Percentiles rank a stretch among this genome's conserved stretches.
Evolutionary conservation across 2,329 filamentous ascomycete genomes (phyloP).

Genomic region (Cladosporium sp.): DNA sequence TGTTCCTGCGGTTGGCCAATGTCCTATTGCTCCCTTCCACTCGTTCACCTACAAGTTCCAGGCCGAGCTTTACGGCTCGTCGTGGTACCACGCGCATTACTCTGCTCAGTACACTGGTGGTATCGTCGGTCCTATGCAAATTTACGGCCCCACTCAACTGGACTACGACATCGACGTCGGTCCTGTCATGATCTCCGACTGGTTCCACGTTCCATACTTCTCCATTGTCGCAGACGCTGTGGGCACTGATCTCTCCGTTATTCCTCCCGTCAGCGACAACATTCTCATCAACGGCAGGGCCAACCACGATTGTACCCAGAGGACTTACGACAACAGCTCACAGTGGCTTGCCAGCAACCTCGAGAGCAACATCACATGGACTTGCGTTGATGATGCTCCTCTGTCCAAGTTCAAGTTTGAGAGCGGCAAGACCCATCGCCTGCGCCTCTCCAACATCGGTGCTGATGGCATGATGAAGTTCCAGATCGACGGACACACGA

Average conservation of each 20-base stretch:
- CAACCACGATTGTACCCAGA: constrained; percentile 35
- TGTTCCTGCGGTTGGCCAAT: constrained; percentile 45
- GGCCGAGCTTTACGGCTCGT: constrained; percentile 40
- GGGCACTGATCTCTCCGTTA: constrained; percentile 24
- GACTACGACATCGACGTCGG: constrained; percentile 37
- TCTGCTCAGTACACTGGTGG: constrained; percentile 35
- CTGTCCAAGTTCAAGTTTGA: constrained; percentile 44
- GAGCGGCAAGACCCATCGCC: constrained; percentile 44
- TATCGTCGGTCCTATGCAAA: constrained; percentile 34
- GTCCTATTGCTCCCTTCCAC: constrained; percentile 45
- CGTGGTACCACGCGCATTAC: constrained; percentile 45
- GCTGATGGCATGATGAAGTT: constrained; percentile 47
- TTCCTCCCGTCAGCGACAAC: constrained; percentile 33
- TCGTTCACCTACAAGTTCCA: constrained; percentile 45
- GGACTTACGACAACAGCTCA: constrained; percentile 26
- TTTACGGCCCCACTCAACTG: constrained; percentile 35
- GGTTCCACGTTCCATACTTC: constrained; percentile 40
- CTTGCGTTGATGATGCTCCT: constrained; percentile 32
- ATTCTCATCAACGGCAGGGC: constrained; percentile 40
- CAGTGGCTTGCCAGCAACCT: constrained; percentile 27
- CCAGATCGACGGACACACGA: constrained; percentile 47
- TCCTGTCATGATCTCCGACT: constrained; percentile 37
- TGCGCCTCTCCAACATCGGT: constrained; percentile 48
- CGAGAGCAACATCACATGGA: constrained; percentile 22
- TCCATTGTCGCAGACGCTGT: constrained; percentile 27